Evolutionary conservation across 371 early-diverging fungal genomes (phyloP).

Genomic region (Syncephalastrum sp.): DNA sequence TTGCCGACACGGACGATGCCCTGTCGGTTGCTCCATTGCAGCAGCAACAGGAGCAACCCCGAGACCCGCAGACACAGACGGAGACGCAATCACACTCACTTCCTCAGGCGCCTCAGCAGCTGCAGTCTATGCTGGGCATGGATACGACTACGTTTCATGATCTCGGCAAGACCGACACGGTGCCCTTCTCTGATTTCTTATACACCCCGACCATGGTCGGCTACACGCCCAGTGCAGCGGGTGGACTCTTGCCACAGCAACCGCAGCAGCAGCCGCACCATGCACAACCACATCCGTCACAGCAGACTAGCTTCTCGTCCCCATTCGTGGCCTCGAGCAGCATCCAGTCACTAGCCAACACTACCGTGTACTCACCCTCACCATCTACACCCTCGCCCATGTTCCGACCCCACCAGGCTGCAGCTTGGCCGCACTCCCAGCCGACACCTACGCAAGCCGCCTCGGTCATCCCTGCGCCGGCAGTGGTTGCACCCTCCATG

Average conservation of each 20-base stretch:
- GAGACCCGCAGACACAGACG: not conserved
- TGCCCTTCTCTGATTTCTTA: constrained; percentile 12
- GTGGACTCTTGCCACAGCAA: not conserved
- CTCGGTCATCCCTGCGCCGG: too few relatives aligned
- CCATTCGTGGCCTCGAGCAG: too few relatives aligned
- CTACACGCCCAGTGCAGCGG: constrained; percentile 1
- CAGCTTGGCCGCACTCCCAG: too few relatives aligned
- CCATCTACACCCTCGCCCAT: not conserved
- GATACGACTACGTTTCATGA: not conserved
- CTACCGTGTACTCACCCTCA: not conserved
- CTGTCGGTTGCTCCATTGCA: not conserved
- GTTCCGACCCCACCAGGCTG: too few relatives aligned
- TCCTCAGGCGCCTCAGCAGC: not conserved
- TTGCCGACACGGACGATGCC: not conserved
- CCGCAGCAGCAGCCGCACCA: not conserved
- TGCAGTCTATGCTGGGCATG: constrained; percentile 5
- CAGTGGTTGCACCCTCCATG: too few relatives aligned
- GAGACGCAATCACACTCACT: not conserved
- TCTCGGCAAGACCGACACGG: not conserved
- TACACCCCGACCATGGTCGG: constrained; percentile 12
- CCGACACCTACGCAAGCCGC: too few relatives aligned
- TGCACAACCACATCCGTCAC: not conserved
- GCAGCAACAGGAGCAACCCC: not conserved
- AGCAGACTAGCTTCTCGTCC: too few relatives aligned
- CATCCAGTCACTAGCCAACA: too few relatives aligned